Percentiles rank a stretch among this genome's conserved stretches.
Conservation (phyloP, 1,284 basidiomycete genomes). For the Ceratobasidium theobromae region DNA sequence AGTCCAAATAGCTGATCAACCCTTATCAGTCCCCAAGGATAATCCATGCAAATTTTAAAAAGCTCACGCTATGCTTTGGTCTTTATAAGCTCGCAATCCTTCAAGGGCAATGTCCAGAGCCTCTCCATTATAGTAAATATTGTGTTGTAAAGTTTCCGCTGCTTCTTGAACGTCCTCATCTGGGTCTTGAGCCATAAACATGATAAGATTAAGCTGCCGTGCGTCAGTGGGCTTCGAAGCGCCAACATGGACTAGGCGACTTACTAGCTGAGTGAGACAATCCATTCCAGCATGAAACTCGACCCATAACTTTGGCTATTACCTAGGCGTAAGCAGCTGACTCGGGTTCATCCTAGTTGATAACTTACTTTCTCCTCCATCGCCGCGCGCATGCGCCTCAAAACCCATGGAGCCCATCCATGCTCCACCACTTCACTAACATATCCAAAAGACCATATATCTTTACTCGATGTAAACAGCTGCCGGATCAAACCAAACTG, state of each 20-base stretch:
- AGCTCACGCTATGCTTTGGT: constrained; percentile 51
- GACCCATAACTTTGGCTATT: constrained; percentile 85
- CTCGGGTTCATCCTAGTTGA: constrained; percentile 3
- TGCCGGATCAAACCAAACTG: constrained; percentile 6
- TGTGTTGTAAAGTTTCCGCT: constrained; percentile 78
- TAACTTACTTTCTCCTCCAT: constrained; percentile 79
- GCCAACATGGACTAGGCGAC: constrained; percentile 31
- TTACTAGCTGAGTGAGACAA: constrained; percentile 80
- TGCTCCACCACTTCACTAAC: constrained; percentile 84
- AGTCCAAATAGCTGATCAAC: constrained; percentile 68
- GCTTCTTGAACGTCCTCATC: constrained; percentile 70
- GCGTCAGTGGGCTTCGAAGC: background rate
- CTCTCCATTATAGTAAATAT: constrained; percentile 91
- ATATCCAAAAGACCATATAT: constrained; percentile 66
- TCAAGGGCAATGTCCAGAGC: constrained; percentile 83
- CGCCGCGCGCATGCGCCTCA: constrained; percentile 82
- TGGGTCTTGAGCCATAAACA: constrained; percentile 52
- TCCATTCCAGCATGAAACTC: constrained; percentile 93
- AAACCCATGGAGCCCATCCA: constrained; percentile 83
- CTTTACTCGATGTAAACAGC: constrained; percentile 21
- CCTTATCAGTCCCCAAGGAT: background rate
- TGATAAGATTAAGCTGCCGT: constrained; percentile 70
- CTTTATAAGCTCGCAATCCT: constrained; percentile 72
- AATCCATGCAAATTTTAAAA: background rate
- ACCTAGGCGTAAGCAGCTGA: constrained; percentile 12